Evolutionary conservation across 169 alveolate genomes (phyloP).

Genomic region (Plasmodium relictum): DNA sequence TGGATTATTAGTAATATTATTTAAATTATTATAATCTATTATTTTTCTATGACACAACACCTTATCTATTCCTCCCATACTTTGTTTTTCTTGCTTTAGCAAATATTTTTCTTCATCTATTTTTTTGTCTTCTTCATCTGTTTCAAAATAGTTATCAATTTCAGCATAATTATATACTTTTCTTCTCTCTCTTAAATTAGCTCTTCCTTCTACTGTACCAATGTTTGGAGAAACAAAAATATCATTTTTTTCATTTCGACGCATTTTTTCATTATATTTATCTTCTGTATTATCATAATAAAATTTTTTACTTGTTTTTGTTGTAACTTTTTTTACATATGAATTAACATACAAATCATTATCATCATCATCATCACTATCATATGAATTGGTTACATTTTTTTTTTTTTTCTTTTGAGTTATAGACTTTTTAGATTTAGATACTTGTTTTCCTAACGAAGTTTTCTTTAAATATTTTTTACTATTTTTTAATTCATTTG

Average conservation of each 20-base stretch:
- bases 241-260: slow-evolving; percentile 45
- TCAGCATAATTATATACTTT: slow-evolving; percentile 62
- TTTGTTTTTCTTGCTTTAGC: slow-evolving; percentile 77
- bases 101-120: slow-evolving; percentile 72
- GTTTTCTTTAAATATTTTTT: not conserved
- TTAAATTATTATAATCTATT: slow-evolving; percentile 40
- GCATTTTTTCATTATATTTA: slow-evolving; percentile 39
- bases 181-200: slow-evolving; percentile 67
- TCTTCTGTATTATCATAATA: slow-evolving; percentile 52
- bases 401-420: not conserved
- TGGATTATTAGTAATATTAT: slow-evolving; percentile 56
- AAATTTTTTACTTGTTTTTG: slow-evolving; percentile 15
- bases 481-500: slow-evolving; percentile 1
- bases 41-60: slow-evolving; percentile 82
- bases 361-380: slow-evolving; percentile 64
- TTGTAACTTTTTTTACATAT: slow-evolving; percentile 39
- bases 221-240: slow-evolving; percentile 65
- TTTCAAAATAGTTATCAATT: slow-evolving; percentile 57
- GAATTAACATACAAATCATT: slow-evolving; percentile 58
- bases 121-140: slow-evolving; percentile 76
- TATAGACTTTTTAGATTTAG: not conserved
- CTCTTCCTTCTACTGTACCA: slow-evolving; percentile 59
- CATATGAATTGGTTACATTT: slow-evolving; percentile 1
- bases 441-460: slow-evolving; percentile 4
- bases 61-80: slow-evolving; percentile 87